Conservation (phyloP, 1,284 basidiomycete species). For the Ceratobasidium sp. region DNA sequence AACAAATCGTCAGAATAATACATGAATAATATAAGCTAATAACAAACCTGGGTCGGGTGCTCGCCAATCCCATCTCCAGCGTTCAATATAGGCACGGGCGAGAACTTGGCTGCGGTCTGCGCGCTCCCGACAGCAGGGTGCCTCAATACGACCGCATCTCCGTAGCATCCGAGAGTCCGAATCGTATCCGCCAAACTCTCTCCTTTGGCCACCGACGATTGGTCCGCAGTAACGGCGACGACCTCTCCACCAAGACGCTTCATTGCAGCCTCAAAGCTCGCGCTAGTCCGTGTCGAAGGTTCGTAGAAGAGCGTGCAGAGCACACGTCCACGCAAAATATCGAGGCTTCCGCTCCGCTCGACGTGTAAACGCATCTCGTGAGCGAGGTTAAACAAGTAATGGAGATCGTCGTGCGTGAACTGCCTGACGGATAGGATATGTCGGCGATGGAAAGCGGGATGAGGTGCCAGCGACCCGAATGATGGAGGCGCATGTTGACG, state of each 20-base stretch:
- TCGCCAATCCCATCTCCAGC: conserved; percentile 98
- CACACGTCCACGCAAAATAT: conserved; percentile 92
- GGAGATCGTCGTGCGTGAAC: conserved; percentile 90
- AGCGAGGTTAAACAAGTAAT: conserved; percentile 94
- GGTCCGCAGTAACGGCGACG: conserved; percentile 84
- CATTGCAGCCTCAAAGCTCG: conserved; percentile 99
- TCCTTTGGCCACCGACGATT: conserved; percentile 93
- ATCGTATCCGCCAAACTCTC: conserved; percentile 96
- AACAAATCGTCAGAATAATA: too few relatives aligned
- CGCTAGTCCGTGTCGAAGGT: conserved; percentile 94
- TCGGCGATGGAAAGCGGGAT: conserved; percentile 83
- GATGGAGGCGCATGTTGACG: conserved; percentile 44
- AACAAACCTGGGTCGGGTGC: conserved; percentile 91
- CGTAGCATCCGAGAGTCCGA: conserved; percentile 95
- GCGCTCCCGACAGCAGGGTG: conserved; percentile 95
- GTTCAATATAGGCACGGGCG: conserved; percentile 95
- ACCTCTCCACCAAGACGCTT: conserved; percentile 97
- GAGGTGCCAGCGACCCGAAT: conserved; percentile 57
- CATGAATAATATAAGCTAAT: neutral
- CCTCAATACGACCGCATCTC: conserved; percentile 93
- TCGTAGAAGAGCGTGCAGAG: conserved; percentile 98
- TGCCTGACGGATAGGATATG: conserved; percentile 97
- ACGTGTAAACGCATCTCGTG: conserved; percentile 97
- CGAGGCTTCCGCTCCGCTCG: conserved; percentile 90
- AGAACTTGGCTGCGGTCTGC: conserved; percentile 92